These are phyloP conservation scores for Seminavis robusta DNA, from an alignment of 108 stramenopile genomes.

Conservation along the genomic window DNA sequence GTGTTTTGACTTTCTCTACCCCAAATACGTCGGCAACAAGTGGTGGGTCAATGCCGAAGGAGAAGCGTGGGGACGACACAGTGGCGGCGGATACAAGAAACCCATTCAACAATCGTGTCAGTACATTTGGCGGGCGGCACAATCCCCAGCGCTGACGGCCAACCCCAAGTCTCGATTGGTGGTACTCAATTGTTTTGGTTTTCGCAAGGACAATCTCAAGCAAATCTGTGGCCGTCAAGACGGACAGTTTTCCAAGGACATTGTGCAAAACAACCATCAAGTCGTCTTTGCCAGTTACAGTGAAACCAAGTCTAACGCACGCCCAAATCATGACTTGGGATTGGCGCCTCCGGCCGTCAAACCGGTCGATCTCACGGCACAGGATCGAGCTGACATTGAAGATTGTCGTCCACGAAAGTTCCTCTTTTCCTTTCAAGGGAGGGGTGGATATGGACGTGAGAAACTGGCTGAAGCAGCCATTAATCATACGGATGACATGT, in stretches of 20 bases:
- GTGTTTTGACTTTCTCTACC: conserved; percentile 27
- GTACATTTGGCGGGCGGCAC: not conserved
- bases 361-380: not conserved
- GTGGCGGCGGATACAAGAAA: conserved; percentile 3
- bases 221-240: not conserved
- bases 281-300: not conserved
- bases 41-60: conserved; percentile 1
- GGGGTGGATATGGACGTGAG: not conserved
- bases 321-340: conserved; percentile 1
- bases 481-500: not conserved
- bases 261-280: not conserved
- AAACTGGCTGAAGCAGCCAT: not conserved
- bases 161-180: conserved; percentile 1
- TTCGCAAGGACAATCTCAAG: not conserved
- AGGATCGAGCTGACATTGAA: conserved; percentile 1
- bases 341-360: conserved; percentile 9
- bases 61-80: conserved; percentile 4
- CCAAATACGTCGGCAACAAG: conserved; percentile 11
- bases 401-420: not conserved
- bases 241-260: not conserved
- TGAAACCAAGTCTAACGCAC: not conserved
- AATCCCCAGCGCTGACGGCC: not conserved
- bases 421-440: conserved; percentile 13
- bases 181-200: not conserved
- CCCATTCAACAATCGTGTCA: not conserved